Base-by-base conservation (phyloP, 768 basidiomycete genomes). In the Pulveroboletus sp. region DNA sequence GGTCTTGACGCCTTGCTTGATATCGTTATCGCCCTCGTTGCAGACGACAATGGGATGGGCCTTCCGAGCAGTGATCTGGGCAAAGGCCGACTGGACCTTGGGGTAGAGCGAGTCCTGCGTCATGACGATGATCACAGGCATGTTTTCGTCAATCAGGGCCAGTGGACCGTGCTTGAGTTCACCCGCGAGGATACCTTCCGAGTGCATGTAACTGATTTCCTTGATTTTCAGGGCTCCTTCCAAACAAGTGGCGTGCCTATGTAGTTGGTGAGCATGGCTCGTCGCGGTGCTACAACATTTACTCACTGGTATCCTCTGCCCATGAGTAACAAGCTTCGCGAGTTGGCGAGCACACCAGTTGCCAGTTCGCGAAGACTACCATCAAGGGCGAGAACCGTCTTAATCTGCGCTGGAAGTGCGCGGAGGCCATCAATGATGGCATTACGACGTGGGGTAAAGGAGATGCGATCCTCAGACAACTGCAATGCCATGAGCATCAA, bases 191-290 rank as follows among this genome's bases (percentile, higher is more conserved):
- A 98, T 97, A 65, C 89, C 88, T 77, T 64, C 60, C 14, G 63
- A 63, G 43, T 67, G 68, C 65, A 74, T 70, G 73, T 97, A 97
- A 47, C 89, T 90, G 68, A 97, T 94, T 77, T 98, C 97, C 75
- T 99, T 99, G 75, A 99, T 98, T 78, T 99, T 99, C 61, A 99
- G 74, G 7, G 97, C 97, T 48, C 94, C 97, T 69, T 99, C 97
- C 40, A 99, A 78, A 70, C 95, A 98, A 7, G 97, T 99, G 7
- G 97, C 97, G 58, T 95, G 83, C 68, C 85, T 86, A 31, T 1
- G 48, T 12, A 1, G 31, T 11, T 20, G 6, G 17, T 60, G 8
- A 64, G 38, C 17, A 40, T 17, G 21, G 13, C 14, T 16, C 21
- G 7, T 25, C 4, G n/a, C 3, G 6, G 16, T 24, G 9, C 10